Conservation (phyloP, 2,329 filamentous ascomycete genomes). For the Alternaria dauci region DNA sequence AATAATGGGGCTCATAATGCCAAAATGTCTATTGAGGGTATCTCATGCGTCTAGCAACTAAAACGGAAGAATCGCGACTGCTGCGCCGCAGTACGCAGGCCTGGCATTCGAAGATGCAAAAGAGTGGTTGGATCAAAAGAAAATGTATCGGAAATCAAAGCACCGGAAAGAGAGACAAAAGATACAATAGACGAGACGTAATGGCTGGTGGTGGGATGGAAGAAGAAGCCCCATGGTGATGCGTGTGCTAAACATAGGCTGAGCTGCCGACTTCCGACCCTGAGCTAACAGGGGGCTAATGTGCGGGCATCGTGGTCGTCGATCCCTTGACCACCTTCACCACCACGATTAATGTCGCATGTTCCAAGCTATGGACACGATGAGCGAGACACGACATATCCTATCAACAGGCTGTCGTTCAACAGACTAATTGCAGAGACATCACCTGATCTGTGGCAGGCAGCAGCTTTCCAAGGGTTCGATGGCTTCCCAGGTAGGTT, state of each 20-base stretch:
- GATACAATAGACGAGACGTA: constrained; percentile 1
- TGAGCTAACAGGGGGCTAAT: constrained; percentile 12
- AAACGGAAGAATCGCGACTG: constrained; percentile 1
- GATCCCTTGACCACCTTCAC: constrained; percentile 7
- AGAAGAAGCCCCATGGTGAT: constrained; percentile 12
- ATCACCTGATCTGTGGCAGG: neutral
- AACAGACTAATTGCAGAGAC: neutral
- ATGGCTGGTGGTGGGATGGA: constrained; percentile 5
- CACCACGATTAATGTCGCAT: neutral
- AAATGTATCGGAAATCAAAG: neutral
- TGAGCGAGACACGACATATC: neutral
- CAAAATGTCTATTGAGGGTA: constrained; percentile 8
- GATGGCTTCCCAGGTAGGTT: neutral
- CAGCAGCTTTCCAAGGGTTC: neutral
- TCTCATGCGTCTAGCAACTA: neutral
- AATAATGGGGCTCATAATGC: constrained; percentile 38
- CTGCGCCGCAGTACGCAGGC: neutral
- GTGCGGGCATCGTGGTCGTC: constrained; percentile 9
- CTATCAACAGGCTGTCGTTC: neutral
- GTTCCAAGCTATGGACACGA: neutral
- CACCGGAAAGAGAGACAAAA: neutral
- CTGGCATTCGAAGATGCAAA: constrained; percentile 3
- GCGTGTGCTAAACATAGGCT: constrained; percentile 10
- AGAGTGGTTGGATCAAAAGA: neutral
- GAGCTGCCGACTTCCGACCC: constrained; percentile 11